Evolutionary conservation across 2,329 filamentous ascomycete genomes (phyloP), one percentile per base, ranked within the genome.

Genomic region (Massarina eburnea): DNA sequence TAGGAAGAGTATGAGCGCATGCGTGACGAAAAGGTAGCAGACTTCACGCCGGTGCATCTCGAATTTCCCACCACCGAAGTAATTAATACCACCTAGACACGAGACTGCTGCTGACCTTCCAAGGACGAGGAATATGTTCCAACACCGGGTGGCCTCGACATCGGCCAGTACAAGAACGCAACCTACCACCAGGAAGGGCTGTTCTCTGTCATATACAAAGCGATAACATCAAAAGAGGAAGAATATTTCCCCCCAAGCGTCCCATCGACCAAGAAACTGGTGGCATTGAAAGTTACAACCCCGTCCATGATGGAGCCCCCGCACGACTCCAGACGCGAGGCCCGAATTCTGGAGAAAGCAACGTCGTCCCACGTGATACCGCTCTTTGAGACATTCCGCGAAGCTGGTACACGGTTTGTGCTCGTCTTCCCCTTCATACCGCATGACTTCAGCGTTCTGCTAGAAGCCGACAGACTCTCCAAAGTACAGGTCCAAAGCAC

Each of bases 351-450:
- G 2, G 68, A 69, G 21, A 70, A 75, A 9, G 76, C 89, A 14
- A 76, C 75, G 20, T 78, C 77, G 33, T 74, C 78, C 45, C 80
- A 76, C 39, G 75, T 88, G 40, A 77, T 97, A 45, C 76, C 81
- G 1, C 76, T 99, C 3, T 68, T 91, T 4, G 84, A 89, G 32
- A 84, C 83, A 0, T 91, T 95, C 58, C 72, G 72, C 9, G 78
- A 85, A 48, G 81, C 91, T 48, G 82, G 84, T 36, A 83, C 86
- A 46, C 81, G 81, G 35, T 82, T 95, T 42, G 84, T 95, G 18
- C 77, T 97, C 6, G 86, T 86, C 1, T 95, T 96, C 51, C 94
- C 94, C 0, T 96, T 87, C 68, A 81, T 92, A 76, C 85, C 84
- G 4, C 75, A 85, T 46, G 89, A 87, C 20, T 78, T 97, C 6